A percentile compares a stretch with the other conserved stretches of the same genome.
Conservation (phyloP, 1,284 basidiomycete species). For the Wolfiporia cocos region DNA sequence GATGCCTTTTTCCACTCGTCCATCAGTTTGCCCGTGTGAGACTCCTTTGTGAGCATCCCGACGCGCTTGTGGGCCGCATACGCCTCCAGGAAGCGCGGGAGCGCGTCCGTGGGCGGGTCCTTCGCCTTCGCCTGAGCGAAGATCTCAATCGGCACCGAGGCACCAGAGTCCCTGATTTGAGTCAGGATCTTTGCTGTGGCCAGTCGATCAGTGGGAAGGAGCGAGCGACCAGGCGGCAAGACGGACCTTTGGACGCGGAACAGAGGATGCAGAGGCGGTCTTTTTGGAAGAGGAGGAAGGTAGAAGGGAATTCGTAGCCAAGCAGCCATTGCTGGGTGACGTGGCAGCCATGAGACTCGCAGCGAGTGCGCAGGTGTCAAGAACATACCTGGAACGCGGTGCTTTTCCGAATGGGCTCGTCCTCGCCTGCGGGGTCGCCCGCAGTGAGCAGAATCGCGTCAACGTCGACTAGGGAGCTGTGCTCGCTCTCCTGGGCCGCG, state of each 20-base stretch:
- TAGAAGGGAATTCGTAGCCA: constrained; percentile 96
- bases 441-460: constrained; percentile 75
- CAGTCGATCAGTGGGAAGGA: constrained; percentile 15
- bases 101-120: constrained; percentile 62
- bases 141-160: constrained; percentile 58
- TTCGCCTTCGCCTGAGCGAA: constrained; percentile 69
- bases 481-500: constrained; percentile 65
- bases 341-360: not conserved
- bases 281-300: constrained; percentile 79
- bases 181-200: constrained; percentile 65
- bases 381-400: constrained; percentile 79
- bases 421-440: constrained; percentile 81
- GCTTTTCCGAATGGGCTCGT: constrained; percentile 83
- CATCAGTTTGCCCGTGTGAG: constrained; percentile 73
- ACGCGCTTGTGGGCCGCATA: constrained; percentile 57
- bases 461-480: constrained; percentile 55
- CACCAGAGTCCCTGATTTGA: constrained; percentile 54
- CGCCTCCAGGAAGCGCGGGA: constrained; percentile 53
- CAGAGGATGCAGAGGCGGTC: constrained; percentile 78
- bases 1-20: constrained; percentile 73
- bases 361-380: not conserved
- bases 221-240: not conserved
- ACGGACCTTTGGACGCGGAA: constrained; percentile 82
- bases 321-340: constrained; percentile 81
- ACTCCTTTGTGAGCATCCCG: constrained; percentile 73